phyloP scores from a whole-genome alignment of 148 eudicot species.

The Drosera capensis region DNA sequence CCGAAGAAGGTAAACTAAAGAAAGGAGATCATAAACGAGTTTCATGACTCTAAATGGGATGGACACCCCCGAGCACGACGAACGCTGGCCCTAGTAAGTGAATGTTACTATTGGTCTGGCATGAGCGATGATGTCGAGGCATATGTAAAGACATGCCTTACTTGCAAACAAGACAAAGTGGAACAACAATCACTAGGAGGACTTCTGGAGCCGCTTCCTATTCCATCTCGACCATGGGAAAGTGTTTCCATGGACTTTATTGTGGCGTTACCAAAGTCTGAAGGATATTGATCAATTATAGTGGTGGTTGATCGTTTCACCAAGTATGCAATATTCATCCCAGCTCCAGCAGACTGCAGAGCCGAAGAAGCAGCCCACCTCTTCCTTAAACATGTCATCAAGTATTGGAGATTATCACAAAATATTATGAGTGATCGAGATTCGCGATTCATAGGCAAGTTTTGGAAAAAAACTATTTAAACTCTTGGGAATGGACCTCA shows the following conservation, averaged over 20 bases:
- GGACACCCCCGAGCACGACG: neutral
- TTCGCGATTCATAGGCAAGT: constrained; percentile 1
- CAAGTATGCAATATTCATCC: neutral
- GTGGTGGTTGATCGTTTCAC: constrained; percentile 2
- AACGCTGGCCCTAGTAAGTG: neutral
- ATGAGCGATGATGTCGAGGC: neutral
- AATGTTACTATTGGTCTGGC: neutral
- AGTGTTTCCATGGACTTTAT: neutral
- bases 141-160: constrained; percentile 1
- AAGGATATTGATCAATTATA: constrained; percentile 1
- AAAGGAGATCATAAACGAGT: neutral
- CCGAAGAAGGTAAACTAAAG: neutral
- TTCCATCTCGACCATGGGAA: neutral
- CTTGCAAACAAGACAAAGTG: neutral
- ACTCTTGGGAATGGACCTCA: neutral
- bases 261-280: neutral
- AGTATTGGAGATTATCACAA: neutral
- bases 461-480: constrained; percentile 6
- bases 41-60: neutral
- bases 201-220: neutral
- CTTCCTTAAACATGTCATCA: constrained; percentile 2
- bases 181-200: neutral
- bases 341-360: neutral
- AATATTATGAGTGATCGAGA: neutral
- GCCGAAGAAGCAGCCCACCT: neutral